phyloP scores from a whole-genome alignment of 306 rosid genomes.

The Vigna hirtella region DNA sequence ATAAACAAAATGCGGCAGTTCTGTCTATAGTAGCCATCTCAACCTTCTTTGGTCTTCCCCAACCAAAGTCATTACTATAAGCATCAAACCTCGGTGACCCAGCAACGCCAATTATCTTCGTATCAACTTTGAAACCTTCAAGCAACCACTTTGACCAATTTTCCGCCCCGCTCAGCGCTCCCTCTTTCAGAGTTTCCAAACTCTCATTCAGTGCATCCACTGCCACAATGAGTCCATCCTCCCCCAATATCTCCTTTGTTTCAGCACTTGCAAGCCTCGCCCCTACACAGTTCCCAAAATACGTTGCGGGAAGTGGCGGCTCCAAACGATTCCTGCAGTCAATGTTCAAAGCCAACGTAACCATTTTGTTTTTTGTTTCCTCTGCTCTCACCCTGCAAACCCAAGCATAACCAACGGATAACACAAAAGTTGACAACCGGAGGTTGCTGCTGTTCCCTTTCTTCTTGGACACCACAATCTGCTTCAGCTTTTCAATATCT shows the following conservation, averaged over 20 bases:
- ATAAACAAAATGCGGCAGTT: conserved; percentile 46
- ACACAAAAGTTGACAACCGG: conserved; percentile 48
- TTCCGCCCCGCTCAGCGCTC: conserved; percentile 47
- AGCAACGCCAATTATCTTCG: conserved; percentile 34
- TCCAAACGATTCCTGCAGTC: conserved; percentile 52
- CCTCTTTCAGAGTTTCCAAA: conserved; percentile 49
- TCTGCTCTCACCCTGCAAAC: conserved; percentile 50
- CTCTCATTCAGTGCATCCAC: conserved; percentile 39
- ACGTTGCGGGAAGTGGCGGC: conserved; percentile 51
- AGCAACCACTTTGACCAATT: conserved; percentile 22
- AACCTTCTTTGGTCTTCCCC: conserved; percentile 69
- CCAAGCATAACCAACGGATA: conserved; percentile 45
- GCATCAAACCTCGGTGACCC: conserved; percentile 62
- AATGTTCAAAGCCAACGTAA: not conserved
- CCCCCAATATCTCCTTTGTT: conserved; percentile 34
- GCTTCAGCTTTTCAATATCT: conserved; percentile 41
- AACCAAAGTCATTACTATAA: conserved; percentile 62
- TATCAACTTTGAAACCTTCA: not conserved
- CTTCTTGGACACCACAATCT: conserved; percentile 21
- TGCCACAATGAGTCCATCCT: conserved; percentile 40
- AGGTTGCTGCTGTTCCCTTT: not conserved
- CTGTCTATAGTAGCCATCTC: conserved; percentile 52
- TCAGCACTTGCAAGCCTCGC: not conserved
- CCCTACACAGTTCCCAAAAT: conserved; percentile 64
- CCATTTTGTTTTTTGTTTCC: conserved; percentile 1